Evolutionary conservation across 176 grass and related monocot species (phyloP).

Genomic region (Paspalum notatum): DNA sequence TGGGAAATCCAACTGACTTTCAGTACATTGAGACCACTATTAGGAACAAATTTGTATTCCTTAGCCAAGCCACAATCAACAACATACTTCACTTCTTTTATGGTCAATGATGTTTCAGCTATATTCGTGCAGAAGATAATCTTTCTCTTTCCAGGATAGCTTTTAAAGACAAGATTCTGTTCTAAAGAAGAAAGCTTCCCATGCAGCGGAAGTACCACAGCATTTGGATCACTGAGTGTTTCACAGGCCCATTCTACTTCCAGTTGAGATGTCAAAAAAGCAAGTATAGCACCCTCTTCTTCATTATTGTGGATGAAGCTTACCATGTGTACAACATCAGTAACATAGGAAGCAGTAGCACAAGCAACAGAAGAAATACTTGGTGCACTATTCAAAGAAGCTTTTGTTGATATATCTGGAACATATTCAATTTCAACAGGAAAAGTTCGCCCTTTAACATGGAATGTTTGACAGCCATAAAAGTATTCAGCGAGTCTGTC

Average conservation of each 20-base stretch:
- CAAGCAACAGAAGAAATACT: conserved; percentile 36
- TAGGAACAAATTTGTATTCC: conserved; percentile 79
- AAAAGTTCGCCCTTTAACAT: conserved; percentile 77
- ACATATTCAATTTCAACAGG: conserved; percentile 95
- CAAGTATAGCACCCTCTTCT: conserved; percentile 82
- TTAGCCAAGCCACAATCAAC: conserved; percentile 92
- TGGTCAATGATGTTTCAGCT: conserved; percentile 93
- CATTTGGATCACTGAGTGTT: conserved; percentile 63
- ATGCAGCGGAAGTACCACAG: conserved; percentile 82
- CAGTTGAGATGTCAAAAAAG: conserved; percentile 91
- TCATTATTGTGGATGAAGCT: conserved; percentile 75
- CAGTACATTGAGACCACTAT: conserved; percentile 75
- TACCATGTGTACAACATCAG: conserved; percentile 77
- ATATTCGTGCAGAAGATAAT: conserved; percentile 94
- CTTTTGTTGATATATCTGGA: conserved; percentile 49
- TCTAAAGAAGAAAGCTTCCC: conserved; percentile 85
- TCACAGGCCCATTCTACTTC: conserved; percentile 96
- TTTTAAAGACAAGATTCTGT: conserved; percentile 80
- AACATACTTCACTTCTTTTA: conserved; percentile 82
- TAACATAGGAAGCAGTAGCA: conserved; percentile 72
- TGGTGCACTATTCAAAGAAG: conserved; percentile 36
- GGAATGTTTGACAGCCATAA: conserved; percentile 66
- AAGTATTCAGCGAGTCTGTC: conserved; percentile 81
- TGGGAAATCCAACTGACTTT: conserved; percentile 82
- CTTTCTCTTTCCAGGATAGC: conserved; percentile 82